Evolutionary conservation across 345 rosid genomes (phyloP), one percentile per base, ranked within the genome.

Genomic region (Mercurialis annua): DNA sequence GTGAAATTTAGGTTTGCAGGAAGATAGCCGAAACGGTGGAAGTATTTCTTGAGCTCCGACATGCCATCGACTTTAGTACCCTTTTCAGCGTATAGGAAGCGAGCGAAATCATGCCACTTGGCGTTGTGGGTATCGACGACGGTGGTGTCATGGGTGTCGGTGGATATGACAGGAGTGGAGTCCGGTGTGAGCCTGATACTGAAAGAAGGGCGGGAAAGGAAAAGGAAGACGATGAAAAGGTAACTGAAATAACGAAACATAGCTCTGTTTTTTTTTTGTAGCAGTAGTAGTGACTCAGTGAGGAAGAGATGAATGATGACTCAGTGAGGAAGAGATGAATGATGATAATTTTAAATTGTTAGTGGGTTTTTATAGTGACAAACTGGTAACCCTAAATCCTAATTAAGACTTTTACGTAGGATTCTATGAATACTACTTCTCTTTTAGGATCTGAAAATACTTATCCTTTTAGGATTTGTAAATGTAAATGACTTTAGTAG

Each of bases 41-140:
- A 89, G 82, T 91, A 94, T 18, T 72, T 75, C 82, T 94, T 94
- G 57, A 94, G 90, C 65, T 89, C 92, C 0, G 92, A 85, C 74
- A 94, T 89, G 80, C 99, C 97, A 56, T 44, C 72, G 67, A 87
- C 83, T 54, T 77, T 77, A 83, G 84, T 82, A 4, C 97, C 97
- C 64, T 70, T 62, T 30, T 77, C 87, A 61, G 84, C 91, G 54
- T 91, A 95, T 0, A 85, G 78, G 63, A 89, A 81, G 72, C 85
- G 92, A 34, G 69, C 53, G 69, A 94, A 94, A 17, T 79, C 77
- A n/a, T 64, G 82, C 99, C 96, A 91, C 52, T 95, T 87, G 81
- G 82, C 51, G 73, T 80, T 83, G 49, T 68, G 74, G 71, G 64
- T 24, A 16, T 60, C 10, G 7, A 27, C 11, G n/a, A n/a, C n/a